These are phyloP conservation scores for Phytophthora chlamydospora DNA, from an alignment of 352 stramenopile species.

Conservation along the genomic window DNA sequence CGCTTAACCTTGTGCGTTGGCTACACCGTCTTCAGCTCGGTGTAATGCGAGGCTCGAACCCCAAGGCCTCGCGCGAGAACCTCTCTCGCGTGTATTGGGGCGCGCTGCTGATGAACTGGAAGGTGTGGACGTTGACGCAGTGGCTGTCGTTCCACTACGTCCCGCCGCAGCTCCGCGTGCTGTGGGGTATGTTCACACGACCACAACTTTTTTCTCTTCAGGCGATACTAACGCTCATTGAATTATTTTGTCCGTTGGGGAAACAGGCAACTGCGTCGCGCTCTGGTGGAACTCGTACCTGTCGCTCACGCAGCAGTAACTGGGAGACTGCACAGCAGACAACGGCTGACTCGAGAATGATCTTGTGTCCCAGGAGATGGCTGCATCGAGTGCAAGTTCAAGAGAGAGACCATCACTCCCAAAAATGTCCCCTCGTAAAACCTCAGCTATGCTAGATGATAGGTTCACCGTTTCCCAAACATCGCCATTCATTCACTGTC, in stretches of 20 bases:
- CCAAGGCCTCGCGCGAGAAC: slow-evolving; percentile 51
- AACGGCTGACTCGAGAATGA: slow-evolving; percentile 23
- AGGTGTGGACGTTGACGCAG: slow-evolving; percentile 73
- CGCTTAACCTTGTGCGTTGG: background rate
- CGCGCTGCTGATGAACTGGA: slow-evolving; percentile 75
- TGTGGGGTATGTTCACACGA: slow-evolving; percentile 63
- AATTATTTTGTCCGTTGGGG: slow-evolving; percentile 17
- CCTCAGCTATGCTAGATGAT: background rate
- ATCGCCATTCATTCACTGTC: slow-evolving; percentile 11
- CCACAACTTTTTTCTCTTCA: slow-evolving; percentile 7
- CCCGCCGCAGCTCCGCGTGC: slow-evolving; percentile 67
- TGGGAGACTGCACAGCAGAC: slow-evolving; percentile 11
- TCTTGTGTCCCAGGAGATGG: slow-evolving; percentile 31
- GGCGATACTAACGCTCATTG: slow-evolving; percentile 1
- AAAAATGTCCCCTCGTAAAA: background rate
- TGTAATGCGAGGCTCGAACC: slow-evolving; percentile 59
- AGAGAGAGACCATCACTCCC: slow-evolving; percentile 22
- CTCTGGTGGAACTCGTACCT: slow-evolving; percentile 87
- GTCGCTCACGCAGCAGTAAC: slow-evolving; percentile 63
- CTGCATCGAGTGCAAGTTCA: slow-evolving; percentile 20
- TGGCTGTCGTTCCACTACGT: slow-evolving; percentile 81
- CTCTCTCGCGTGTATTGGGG: slow-evolving; percentile 52
- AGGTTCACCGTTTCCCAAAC: too few species aligned
- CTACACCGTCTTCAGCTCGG: slow-evolving; percentile 44
- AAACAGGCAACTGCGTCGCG: slow-evolving; percentile 66